Evolutionary conservation across 2,329 filamentous ascomycete species (phyloP).

Genomic region (Cryphonectria naterciae): DNA sequence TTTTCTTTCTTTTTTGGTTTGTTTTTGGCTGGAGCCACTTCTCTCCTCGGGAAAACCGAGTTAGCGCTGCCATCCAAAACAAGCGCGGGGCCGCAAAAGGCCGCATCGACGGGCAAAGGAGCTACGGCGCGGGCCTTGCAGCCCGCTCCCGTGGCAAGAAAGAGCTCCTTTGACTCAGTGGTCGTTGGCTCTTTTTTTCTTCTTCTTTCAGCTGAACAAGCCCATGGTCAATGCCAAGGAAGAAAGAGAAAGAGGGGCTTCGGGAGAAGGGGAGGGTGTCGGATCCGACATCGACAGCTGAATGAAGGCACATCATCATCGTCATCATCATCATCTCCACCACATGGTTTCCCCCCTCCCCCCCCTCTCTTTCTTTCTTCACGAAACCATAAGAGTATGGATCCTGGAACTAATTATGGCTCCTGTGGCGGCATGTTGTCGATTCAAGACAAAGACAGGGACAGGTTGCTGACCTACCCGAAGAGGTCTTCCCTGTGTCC

Average conservation of each 20-base stretch:
- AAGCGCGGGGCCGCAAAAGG: not conserved
- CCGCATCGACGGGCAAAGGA: not conserved
- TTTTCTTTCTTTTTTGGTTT: not conserved
- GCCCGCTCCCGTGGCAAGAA: slow-evolving; percentile 13
- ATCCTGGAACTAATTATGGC: not conserved
- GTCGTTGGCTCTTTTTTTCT: not conserved
- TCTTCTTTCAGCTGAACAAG: not conserved
- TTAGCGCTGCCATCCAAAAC: slow-evolving; percentile 4
- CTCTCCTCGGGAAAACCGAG: not conserved
- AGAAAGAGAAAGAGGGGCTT: not conserved
- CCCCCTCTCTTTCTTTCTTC: not conserved
- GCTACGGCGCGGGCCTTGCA: slow-evolving; percentile 23
- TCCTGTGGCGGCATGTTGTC: slow-evolving; percentile 6
- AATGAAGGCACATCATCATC: not conserved
- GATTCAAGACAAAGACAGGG: not conserved
- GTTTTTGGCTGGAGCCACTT: not conserved
- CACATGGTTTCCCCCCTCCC: not conserved
- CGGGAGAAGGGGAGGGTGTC: not conserved
- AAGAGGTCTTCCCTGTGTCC: not conserved
- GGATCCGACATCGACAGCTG: not conserved
- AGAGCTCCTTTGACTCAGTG: not conserved
- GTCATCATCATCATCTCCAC: not conserved
- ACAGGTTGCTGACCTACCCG: not conserved
- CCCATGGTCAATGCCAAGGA: not conserved
- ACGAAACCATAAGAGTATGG: not conserved